These are phyloP conservation scores for Coemansia sp. DNA, from an alignment of 192 early-diverging fungal species.

Conservation along the genomic window DNA sequence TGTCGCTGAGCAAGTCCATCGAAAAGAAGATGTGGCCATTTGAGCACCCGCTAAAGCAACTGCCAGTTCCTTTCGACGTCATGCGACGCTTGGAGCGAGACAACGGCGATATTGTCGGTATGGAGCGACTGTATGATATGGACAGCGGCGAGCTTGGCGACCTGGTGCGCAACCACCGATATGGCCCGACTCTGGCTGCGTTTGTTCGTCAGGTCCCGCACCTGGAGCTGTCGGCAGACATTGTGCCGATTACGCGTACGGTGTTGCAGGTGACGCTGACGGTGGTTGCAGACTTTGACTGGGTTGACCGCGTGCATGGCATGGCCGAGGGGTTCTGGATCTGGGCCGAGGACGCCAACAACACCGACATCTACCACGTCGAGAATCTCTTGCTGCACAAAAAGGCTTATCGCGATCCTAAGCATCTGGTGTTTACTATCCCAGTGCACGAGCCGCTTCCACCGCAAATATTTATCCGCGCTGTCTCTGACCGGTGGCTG, in stretches of 20 bases:
- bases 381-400: constrained; percentile 84
- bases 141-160: constrained; percentile 78
- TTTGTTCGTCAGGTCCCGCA: constrained; percentile 85
- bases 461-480: constrained; percentile 87
- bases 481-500: constrained; percentile 93
- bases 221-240: constrained; percentile 71
- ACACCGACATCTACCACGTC: constrained; percentile 86
- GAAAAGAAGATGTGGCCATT: constrained; percentile 91
- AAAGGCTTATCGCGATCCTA: constrained; percentile 63
- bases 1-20: constrained; percentile 83
- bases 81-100: constrained; percentile 60
- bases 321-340: constrained; percentile 91
- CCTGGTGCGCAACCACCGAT: constrained; percentile 74
- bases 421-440: constrained; percentile 80
- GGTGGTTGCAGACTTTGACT: constrained; percentile 83
- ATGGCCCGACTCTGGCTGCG: constrained; percentile 69
- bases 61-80: constrained; percentile 67
- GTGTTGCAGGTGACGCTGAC: constrained; percentile 82
- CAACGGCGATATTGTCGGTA: constrained; percentile 19
- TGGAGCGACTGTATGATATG: constrained; percentile 85
- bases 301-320: constrained; percentile 94
- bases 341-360: constrained; percentile 90
- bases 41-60: constrained; percentile 85
- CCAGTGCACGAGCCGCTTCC: constrained; percentile 90
- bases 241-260: constrained; percentile 91